A percentile compares a stretch with the other conserved stretches of the same genome.
Conservation (phyloP, 2,329 filamentous ascomycete species). For the Talaromyces pinophilus region DNA sequence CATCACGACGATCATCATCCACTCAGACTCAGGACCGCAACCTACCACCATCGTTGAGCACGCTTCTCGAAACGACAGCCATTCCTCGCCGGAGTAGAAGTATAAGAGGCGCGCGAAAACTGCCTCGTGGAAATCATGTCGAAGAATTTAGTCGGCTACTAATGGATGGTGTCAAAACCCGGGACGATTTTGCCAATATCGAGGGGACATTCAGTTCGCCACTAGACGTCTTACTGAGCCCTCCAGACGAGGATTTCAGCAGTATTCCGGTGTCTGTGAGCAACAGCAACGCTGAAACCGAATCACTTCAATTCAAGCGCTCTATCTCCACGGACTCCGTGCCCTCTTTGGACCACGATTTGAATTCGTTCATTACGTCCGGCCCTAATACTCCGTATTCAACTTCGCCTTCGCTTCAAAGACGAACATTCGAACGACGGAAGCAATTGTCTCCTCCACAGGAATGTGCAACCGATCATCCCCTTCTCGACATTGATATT, state of each 20-base stretch:
- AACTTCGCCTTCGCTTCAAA: conserved; percentile 41
- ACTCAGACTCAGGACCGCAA: conserved; percentile 41
- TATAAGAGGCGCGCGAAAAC: conserved; percentile 41
- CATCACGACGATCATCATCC: conserved; percentile 32
- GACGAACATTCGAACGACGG: conserved; percentile 42
- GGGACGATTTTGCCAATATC: conserved; percentile 47
- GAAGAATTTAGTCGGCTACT: conserved; percentile 59
- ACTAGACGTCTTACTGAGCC: conserved; percentile 59
- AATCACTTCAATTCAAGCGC: conserved; percentile 47
- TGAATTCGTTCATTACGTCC: conserved; percentile 51
- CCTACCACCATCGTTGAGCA: conserved; percentile 58
- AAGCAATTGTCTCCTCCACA: conserved; percentile 55
- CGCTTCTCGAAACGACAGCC: conserved; percentile 59
- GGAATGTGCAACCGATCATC: conserved; percentile 60
- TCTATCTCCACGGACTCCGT: conserved; percentile 62
- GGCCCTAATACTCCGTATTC: conserved; percentile 48
- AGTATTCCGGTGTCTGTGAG: conserved; percentile 42
- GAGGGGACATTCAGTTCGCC: conserved; percentile 48
- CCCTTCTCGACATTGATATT: conserved; percentile 50
- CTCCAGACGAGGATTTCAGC: conserved; percentile 50
- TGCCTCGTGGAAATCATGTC: conserved; percentile 45
- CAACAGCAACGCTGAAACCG: conserved; percentile 50
- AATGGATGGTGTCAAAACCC: conserved; percentile 54
- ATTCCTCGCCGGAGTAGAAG: conserved; percentile 52
- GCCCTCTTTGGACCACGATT: conserved; percentile 54